Percentiles rank a stretch among this genome's conserved stretches.
phyloP scores from a whole-genome alignment of 306 rosid genomes.

The Pachyrhizus erosus region DNA sequence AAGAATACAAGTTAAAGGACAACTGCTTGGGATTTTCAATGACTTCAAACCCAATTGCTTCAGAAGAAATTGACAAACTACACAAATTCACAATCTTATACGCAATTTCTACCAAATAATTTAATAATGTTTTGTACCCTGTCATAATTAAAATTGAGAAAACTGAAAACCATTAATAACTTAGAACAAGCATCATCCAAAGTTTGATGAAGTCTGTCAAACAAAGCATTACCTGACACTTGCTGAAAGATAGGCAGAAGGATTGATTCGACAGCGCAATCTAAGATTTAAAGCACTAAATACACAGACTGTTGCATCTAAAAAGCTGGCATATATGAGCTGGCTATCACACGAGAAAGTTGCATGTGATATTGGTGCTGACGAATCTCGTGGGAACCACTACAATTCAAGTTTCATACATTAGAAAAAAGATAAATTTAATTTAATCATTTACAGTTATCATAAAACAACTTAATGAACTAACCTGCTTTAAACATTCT shows the following conservation, averaged over 20 bases:
- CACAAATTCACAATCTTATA: background rate
- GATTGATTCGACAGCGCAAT: constrained; percentile 86
- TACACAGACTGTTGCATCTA: constrained; percentile 82
- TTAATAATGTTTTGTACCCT: background rate
- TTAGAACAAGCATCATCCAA: constrained; percentile 6
- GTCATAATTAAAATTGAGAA: background rate
- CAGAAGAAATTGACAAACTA: background rate
- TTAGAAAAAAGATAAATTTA: constrained; percentile 37
- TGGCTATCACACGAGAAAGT: constrained; percentile 98
- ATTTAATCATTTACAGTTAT: background rate
- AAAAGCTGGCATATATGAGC: constrained; percentile 87
- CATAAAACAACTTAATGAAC: background rate
- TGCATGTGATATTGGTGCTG: constrained; percentile 95
- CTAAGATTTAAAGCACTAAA: constrained; percentile 81
- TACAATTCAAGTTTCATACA: constrained; percentile 42
- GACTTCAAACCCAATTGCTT: constrained; percentile 11
- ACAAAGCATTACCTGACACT: constrained; percentile 69
- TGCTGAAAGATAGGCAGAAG: constrained; percentile 81
- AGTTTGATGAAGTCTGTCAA: constrained; percentile 11
- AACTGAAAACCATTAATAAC: background rate
- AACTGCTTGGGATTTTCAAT: background rate
- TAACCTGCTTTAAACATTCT: constrained; percentile 82
- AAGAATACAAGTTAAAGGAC: constrained; percentile 11
- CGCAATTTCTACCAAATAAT: background rate
- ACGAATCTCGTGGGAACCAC: constrained; percentile 82